Percentiles rank a stretch among this genome's conserved stretches.
These are phyloP conservation scores for Lachnellula cervina DNA, from an alignment of 2,329 filamentous ascomycete genomes.

Conservation along the genomic window DNA sequence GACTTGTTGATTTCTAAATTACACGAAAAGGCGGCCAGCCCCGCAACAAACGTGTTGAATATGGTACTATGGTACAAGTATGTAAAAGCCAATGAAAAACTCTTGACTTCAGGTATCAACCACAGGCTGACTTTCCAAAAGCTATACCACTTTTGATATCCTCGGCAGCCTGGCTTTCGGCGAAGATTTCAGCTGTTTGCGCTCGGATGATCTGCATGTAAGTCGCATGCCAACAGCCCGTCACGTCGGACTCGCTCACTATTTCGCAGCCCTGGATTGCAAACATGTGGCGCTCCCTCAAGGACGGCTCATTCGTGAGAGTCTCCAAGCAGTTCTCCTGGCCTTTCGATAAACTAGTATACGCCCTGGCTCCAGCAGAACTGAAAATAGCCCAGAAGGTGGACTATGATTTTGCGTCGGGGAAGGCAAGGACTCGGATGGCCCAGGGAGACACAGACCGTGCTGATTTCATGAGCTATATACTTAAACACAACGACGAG, in stretches of 20 bases:
- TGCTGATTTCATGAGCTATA: constrained; percentile 11
- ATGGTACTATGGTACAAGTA: constrained; percentile 5
- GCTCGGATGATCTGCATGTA: background rate
- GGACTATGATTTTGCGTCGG: background rate
- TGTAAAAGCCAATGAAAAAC: background rate
- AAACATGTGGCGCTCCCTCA: background rate
- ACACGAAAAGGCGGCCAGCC: constrained; percentile 23
- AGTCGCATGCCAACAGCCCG: background rate
- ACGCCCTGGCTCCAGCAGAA: background rate
- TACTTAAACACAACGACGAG: constrained; percentile 7
- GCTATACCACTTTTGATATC: constrained; percentile 37
- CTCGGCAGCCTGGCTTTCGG: constrained; percentile 34
- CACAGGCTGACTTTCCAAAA: background rate
- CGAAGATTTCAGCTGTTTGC: constrained; percentile 23
- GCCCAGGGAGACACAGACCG: background rate
- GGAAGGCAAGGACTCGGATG: background rate
- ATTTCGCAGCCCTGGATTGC: constrained; percentile 25
- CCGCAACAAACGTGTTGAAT: background rate
- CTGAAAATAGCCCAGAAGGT: background rate
- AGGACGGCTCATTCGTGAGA: background rate
- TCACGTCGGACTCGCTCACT: background rate
- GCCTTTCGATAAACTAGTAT: background rate
- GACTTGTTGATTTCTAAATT: constrained; percentile 21
- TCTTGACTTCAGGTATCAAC: background rate
- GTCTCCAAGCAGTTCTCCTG: background rate